Base-by-base conservation (phyloP, 805 yeast species). In the Saturnispora halmiae region DNA sequence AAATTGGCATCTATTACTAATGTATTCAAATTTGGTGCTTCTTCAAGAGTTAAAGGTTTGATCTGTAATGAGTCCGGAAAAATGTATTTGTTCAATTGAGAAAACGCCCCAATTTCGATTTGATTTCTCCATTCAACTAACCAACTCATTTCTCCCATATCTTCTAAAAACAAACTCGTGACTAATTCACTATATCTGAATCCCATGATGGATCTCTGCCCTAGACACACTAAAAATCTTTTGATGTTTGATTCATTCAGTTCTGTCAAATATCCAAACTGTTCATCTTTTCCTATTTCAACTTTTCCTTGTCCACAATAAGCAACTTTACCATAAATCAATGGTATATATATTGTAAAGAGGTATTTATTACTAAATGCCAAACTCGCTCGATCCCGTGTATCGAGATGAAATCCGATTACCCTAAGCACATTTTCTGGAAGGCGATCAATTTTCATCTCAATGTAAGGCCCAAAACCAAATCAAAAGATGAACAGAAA, bases 1-100 rank as follows among this genome's bases (percentile, higher is more conserved):
- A 58, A 59, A 39, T 56, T 59, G 30, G 29, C 27, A 41, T 59
- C 64, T 4, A 59, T 44, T 14, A 51, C 45, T 18, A 58, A 28
- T 2, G 54, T 43, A 11, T 45, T 39, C 20, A 58, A 40, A 34
- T 48, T 50, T 2, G 62, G 64, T 7, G 56, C 58, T 21, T 50
- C 46, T 15, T 42, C 40, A 18, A 39, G 47, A 4, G 54, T 50
- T 25, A 59, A 41, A 7, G 62, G 62, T 10, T 47, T 45, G 20
- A 59, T 42, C 1, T 18, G 21, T 8, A 50, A 20, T 6, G 27
- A 32, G 6, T 46, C 37, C 2, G 63, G 60, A 29, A 59, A 53
- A 37, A 47, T 49, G 29, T 50, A 54, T 10, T 29, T 24, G 25
- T 41, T 42, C 31, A 54, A 45, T n/a, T 50, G 49, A 7, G 45